Evolutionary conservation across 2,329 filamentous ascomycete species (phyloP), one percentile per base, ranked within the genome.

Genomic region (Aschersonia sp.): DNA sequence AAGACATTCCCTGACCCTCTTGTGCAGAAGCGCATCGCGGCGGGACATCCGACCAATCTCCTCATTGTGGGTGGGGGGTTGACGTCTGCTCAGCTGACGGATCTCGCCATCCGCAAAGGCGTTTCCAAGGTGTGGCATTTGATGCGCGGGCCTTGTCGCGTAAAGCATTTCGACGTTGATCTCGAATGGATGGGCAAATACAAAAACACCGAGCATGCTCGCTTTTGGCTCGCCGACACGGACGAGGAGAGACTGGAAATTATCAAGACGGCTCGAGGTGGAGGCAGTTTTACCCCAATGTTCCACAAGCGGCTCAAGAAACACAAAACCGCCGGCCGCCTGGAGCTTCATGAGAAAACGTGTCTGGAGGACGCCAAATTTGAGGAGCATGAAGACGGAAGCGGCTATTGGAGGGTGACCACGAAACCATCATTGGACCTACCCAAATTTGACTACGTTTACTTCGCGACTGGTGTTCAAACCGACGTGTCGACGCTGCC

Each of bases 101-200:
- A 87, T 56, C 69, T 83, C 44, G 78, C 78, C 1, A 65, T 88
- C 49, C 72, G 75, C 7, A 70, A 71, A 30, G 82, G 83, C 0
- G 79, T 86, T 1, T 72, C 68, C 1, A 83, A 79, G 52, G 79
- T 89, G 0, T 85, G 75, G 69, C 75, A 85, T 46, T 58, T 90
- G 30, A 80, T 88, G 74, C 73, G 86, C 0, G 70, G 74, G 0
- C 63, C 68, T 0, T 55, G 73, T 10, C 67, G 68, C 54, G 72
- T 87, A 45, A 90, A 90, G 62, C 80, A 83, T 50, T 90, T 90
- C 53, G 86, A 90, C 55, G 73, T 90, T 30, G 77, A 81, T 49
- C 70, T 90, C 2, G 73, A 76, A 44, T 92, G 86, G 86, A 83
- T 90, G 62, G 83, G 82, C 8, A 90, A 90, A 59, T 90, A 85